Evolutionary conservation across 2,329 filamentous ascomycete genomes (phyloP), one percentile per base, ranked within the genome.

Genomic region (Fusarium sp.): DNA sequence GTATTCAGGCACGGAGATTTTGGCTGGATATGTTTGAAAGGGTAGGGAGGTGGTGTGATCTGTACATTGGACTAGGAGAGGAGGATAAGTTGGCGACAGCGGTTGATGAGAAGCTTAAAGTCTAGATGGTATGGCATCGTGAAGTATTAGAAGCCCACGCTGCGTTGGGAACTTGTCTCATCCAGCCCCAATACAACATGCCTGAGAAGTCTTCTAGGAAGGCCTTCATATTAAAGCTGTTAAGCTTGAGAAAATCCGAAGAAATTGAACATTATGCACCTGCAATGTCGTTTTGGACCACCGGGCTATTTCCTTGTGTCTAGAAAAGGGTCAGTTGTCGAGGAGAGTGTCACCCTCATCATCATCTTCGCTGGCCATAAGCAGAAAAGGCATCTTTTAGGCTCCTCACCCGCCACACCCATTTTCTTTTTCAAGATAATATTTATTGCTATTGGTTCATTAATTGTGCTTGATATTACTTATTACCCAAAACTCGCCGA

Each of bases 1-100:
- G 22, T 6, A 61, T 73, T 11, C 11, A 37, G n/a, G 38, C 27
- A 54, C 72, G 75, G 35, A 64, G 58, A 3, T 58, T 66, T 15
- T 75, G 72, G 72, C 17, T 75, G 17, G 72, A 75, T 25, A 75
- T 75, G 72, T 9, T 75, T 3, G 72, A 73, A 27, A 68, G 72
- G 11, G 14, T 75, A 15, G 58, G 33, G 2, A 58, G 66, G 2
- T 75, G 70, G 64, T 75, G 72, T 8, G 61, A 70, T 45, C 2
- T 1, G 17, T 61, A 75, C 2, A 73, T 75, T 15, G 72, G 72
- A 2, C 27, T 10, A 1, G 58, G 50, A 6, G 22, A 2, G 12
- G 32, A 22, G 40, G 25, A 2, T 1, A 17, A 27, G 2, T 1
- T 69, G 40, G 47, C 37, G 7, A 33, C 4, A 2, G 30, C 10